A percentile compares a stretch with the other conserved stretches of the same genome.
Evolutionary conservation across 2,329 filamentous ascomycete genomes (phyloP).

Genomic region (Penicillium sp.): DNA sequence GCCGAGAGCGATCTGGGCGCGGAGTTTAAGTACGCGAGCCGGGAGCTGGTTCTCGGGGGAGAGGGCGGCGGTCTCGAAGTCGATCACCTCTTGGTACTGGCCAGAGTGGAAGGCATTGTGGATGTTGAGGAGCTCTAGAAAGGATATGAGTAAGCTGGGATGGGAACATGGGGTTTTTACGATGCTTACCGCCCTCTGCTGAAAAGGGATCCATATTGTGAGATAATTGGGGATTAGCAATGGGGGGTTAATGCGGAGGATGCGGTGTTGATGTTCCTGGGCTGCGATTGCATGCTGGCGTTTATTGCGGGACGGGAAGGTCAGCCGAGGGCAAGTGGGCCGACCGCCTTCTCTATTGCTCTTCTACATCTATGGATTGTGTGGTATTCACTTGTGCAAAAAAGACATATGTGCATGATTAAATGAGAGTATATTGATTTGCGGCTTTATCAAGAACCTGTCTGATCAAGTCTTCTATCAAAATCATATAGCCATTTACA

Average conservation of each 20-base stretch:
- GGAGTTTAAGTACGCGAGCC: slow-evolving; percentile 74
- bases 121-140: slow-evolving; percentile 65
- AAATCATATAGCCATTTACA: too few species aligned
- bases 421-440: too few species aligned
- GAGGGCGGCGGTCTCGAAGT: slow-evolving; percentile 80
- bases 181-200: slow-evolving; percentile 58
- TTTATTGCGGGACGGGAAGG: slow-evolving; percentile 20
- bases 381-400: too few species aligned
- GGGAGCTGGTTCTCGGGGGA: slow-evolving; percentile 75
- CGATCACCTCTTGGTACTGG: slow-evolving; percentile 82
- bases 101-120: slow-evolving; percentile 70
- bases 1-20: slow-evolving; percentile 80
- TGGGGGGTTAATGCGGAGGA: slow-evolving; percentile 9
- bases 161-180: not conserved
- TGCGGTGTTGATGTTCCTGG: slow-evolving; percentile 21
- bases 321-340: slow-evolving; percentile 20
- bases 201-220: slow-evolving; percentile 63
- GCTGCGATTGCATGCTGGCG: slow-evolving; percentile 22
- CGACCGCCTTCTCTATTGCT: slow-evolving; percentile 17
- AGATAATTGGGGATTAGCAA: slow-evolving; percentile 9
- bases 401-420: too few species aligned
- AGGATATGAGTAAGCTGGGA: slow-evolving; percentile 15
- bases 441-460: too few species aligned
- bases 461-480: too few species aligned
- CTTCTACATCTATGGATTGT: not conserved